Evolutionary conservation across 2,329 filamentous ascomycete genomes (phyloP), one percentile per base, ranked within the genome.

Genomic region (Exophiala sp.): DNA sequence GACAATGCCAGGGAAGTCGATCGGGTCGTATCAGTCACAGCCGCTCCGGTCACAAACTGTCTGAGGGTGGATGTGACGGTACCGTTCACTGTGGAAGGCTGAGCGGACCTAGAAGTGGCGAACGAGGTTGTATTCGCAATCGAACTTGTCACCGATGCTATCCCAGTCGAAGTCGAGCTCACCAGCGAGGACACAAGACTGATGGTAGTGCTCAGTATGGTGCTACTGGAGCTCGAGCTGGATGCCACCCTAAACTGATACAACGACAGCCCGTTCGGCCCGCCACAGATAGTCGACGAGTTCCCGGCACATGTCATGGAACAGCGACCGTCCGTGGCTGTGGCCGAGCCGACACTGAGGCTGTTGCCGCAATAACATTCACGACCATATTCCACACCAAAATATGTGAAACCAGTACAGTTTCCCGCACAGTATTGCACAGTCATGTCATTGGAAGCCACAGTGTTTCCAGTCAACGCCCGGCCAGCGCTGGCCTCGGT

Each of bases 231-330:
- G 14, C 18, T 48, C 16, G 48, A 49, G 37, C 44, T 55, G 5
- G 45, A 52, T 13, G 43, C 43, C 4, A 30, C 34, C 4, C 45
- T 38, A 10, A 37, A 50, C 38, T 49, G 48, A 29, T 54, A 64
- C 9, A 63, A 48, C 13, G 47, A 55, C 24, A 65, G 39, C 3
- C 61, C 55, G 29, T 58, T 59, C 1, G 60, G 58, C 19, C 55
- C 60, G 14, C 63, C 63, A 42, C 63, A 65, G 43, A 59, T 59
- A 38, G 63, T 60, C 8, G 44, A 51, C 1, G 51, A 34, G 34
- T 64, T 64, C 69, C 60, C 61, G n/a, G 53, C 55, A 50, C 60
- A 63, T 14, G 56, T 22, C 58, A 62, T 62, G 34, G 37, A 57
- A 38, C 60, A 62, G 46, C 54, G 23, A n/a, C 39, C 50, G 32